Conservation (phyloP, 2,329 filamentous ascomycete genomes). For the Botrytis fabae region DNA sequence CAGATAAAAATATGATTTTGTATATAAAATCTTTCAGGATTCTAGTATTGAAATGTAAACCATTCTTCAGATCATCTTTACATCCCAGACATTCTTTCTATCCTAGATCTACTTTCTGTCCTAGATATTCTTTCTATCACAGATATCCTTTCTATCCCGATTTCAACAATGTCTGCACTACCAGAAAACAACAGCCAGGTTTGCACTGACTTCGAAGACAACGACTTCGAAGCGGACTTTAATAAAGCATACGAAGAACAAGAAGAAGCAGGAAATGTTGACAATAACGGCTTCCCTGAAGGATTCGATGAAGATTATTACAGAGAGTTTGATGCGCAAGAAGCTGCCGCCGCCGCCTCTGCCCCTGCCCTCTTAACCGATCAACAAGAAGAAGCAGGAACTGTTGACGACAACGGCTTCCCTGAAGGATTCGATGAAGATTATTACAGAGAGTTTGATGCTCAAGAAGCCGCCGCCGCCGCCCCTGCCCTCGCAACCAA, state of each 20-base stretch:
- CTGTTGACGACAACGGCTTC: too few species aligned
- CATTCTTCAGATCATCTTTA: background rate
- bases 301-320: too few species aligned
- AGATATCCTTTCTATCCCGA: background rate
- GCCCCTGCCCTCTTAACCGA: too few species aligned
- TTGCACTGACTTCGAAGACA: background rate
- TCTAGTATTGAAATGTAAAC: background rate
- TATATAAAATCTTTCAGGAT: background rate
- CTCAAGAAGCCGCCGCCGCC: too few species aligned
- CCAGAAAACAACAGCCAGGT: background rate
- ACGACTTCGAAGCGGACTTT: background rate
- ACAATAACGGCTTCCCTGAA: too few species aligned
- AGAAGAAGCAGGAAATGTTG: background rate
- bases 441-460: too few species aligned
- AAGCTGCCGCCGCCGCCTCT: background rate
- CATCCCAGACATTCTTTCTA: background rate
- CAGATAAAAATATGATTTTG: background rate
- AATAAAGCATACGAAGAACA: background rate
- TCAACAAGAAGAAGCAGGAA: too few species aligned
- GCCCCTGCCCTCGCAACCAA: background rate
- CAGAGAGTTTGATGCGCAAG: too few species aligned
- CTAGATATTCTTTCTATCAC: background rate
- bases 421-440: too few species aligned
- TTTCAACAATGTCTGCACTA: background rate
- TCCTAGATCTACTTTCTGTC: background rate